These are phyloP conservation scores for Rhodotorula sp. DNA, from an alignment of 1,284 basidiomycete genomes.

Conservation along the genomic window DNA sequence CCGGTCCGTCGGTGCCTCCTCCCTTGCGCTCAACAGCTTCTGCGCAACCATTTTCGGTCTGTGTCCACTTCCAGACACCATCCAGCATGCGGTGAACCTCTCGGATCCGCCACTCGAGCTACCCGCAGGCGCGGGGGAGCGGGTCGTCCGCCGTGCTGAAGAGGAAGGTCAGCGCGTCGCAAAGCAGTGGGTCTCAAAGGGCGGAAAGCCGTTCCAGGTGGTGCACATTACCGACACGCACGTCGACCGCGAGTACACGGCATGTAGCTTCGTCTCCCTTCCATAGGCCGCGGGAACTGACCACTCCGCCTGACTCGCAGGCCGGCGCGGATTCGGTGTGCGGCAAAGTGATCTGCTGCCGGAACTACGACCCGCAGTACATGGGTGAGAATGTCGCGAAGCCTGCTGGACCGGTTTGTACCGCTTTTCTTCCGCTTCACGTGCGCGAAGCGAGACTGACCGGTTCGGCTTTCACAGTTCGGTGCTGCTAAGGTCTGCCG, in stretches of 20 bases:
- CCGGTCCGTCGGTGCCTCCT: constrained; percentile 57
- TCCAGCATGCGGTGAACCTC: constrained; percentile 36
- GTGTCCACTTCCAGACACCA: constrained; percentile 53
- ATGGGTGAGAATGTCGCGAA: constrained; percentile 23
- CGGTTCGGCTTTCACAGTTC: constrained; percentile 12
- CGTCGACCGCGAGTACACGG: constrained; percentile 50
- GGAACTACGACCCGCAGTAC: constrained; percentile 42
- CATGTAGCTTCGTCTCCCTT: constrained; percentile 37
- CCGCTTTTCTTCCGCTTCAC: too few relatives aligned
- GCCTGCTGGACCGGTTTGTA: constrained; percentile 41
- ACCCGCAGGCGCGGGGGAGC: neutral
- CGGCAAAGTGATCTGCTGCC: constrained; percentile 64
- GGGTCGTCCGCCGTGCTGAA: neutral
- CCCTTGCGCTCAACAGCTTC: constrained; percentile 59
- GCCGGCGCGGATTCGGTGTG: constrained; percentile 60
- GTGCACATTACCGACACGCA: constrained; percentile 49
- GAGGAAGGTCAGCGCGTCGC: neutral
- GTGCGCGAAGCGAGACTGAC: neutral
- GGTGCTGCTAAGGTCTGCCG: constrained; percentile 16
- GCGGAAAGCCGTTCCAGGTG: constrained; percentile 41
- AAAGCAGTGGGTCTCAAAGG: neutral
- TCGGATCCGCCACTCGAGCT: neutral
- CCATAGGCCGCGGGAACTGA: neutral
- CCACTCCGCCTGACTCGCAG: constrained; percentile 5
- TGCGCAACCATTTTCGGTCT: constrained; percentile 63